A percentile compares a stretch with the other conserved stretches of the same genome.
These are phyloP conservation scores for Phaeomoniella chlamydospora DNA, from an alignment of 2,329 filamentous ascomycete species.

Conservation along the genomic window DNA sequence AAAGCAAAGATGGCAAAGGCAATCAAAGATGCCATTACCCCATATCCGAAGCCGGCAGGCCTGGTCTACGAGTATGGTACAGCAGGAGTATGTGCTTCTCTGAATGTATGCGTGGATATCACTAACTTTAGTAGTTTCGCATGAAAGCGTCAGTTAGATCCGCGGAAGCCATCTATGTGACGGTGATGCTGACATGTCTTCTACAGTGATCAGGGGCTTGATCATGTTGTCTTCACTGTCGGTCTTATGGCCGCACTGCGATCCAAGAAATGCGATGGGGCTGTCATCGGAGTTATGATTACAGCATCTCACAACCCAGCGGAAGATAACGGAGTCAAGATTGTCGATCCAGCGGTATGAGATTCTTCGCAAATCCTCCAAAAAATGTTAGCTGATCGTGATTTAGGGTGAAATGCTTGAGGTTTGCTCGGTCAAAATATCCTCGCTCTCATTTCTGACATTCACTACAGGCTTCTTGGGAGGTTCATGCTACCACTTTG, in stretches of 20 bases:
- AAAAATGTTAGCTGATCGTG: conserved; percentile 1
- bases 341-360: conserved; percentile 77
- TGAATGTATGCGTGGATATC: conserved; percentile 4
- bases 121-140: conserved; percentile 40
- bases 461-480: conserved; percentile 57
- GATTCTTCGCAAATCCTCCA: neutral
- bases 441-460: conserved; percentile 7
- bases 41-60: conserved; percentile 33
- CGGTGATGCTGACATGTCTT: conserved; percentile 42
- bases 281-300: conserved; percentile 93
- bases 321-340: conserved; percentile 82
- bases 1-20: conserved; percentile 22
- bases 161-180: conserved; percentile 11
- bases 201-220: conserved; percentile 40
- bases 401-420: conserved; percentile 4
- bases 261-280: conserved; percentile 76
- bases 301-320: conserved; percentile 88
- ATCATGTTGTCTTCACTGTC: conserved; percentile 68
- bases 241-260: conserved; percentile 78
- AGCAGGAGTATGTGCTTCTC: conserved; percentile 38
- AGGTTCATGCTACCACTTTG: conserved; percentile 71
- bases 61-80: conserved; percentile 45
- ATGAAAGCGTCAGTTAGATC: conserved; percentile 49
- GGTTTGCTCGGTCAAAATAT: conserved; percentile 1
- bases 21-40: conserved; percentile 30